These are phyloP conservation scores for Naumovozyma dairenensis DNA, from an alignment of 805 yeast genomes.

Conservation along the genomic window DNA sequence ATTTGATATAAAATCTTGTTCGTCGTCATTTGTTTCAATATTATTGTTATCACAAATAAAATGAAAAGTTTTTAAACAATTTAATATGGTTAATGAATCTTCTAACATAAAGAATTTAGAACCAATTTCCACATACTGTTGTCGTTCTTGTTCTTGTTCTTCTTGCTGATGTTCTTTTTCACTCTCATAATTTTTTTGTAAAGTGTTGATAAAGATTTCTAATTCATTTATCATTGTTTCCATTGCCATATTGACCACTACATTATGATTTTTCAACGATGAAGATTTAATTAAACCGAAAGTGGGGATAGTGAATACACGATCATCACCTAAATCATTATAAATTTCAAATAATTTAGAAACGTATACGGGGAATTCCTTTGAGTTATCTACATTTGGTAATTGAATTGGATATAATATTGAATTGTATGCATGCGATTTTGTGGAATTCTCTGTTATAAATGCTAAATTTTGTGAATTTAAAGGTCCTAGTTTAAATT, in stretches of 20 bases:
- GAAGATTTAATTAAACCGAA: constrained; percentile 31
- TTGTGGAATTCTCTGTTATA: constrained; percentile 30
- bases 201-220: constrained; percentile 28
- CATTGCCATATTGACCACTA: constrained; percentile 30
- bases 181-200: constrained; percentile 24
- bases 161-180: constrained; percentile 21
- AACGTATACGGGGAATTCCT: constrained; percentile 38
- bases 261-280: constrained; percentile 29
- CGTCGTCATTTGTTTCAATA: constrained; percentile 27
- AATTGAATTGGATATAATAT: constrained; percentile 34
- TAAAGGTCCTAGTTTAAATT: constrained; percentile 39
- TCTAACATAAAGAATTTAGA: too few relatives aligned
- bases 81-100: constrained; percentile 43
- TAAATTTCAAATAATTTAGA: constrained; percentile 43
- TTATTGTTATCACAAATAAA: constrained; percentile 19
- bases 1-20: constrained; percentile 26
- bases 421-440: constrained; percentile 34
- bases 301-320: constrained; percentile 32
- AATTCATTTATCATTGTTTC: constrained; percentile 28
- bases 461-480: constrained; percentile 34
- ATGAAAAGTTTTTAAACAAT: constrained; percentile 46
- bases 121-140: too few relatives aligned
- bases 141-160: too few relatives aligned
- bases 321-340: constrained; percentile 39
- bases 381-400: constrained; percentile 34